These are phyloP conservation scores for Cyclaneusma minus DNA, from an alignment of 2,329 filamentous ascomycete genomes.

Conservation along the genomic window DNA sequence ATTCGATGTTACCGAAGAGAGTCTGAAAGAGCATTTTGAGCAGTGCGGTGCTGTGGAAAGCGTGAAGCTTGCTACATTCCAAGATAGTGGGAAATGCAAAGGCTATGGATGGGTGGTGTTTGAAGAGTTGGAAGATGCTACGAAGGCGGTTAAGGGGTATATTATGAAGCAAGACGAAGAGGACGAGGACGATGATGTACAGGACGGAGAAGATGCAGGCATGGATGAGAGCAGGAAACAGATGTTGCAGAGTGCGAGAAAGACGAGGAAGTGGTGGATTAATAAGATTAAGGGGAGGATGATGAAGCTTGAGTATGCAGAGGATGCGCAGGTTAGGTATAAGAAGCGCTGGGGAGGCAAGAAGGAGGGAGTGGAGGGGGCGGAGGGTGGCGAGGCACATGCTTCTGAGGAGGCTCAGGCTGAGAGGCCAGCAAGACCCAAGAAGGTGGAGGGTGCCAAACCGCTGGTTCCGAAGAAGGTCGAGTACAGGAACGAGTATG, in stretches of 20 bases:
- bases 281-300: constrained; percentile 68
- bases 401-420: constrained; percentile 14
- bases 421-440: constrained; percentile 24
- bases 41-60: constrained; percentile 73
- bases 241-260: constrained; percentile 44
- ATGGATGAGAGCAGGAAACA: constrained; percentile 28
- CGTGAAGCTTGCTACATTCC: constrained; percentile 84
- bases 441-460: constrained; percentile 25
- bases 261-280: constrained; percentile 64
- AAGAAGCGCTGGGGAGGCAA: constrained; percentile 88
- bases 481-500: constrained; percentile 28
- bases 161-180: constrained; percentile 47
- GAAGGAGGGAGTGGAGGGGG: constrained; percentile 44
- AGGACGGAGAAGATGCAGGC: constrained; percentile 19
- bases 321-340: constrained; percentile 78
- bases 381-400: constrained; percentile 7
- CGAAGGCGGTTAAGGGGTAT: constrained; percentile 67
- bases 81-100: constrained; percentile 95
- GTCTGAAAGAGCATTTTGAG: constrained; percentile 64
- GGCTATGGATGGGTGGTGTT: constrained; percentile 95
- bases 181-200: constrained; percentile 14
- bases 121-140: constrained; percentile 58
- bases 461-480: constrained; percentile 26
- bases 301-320: constrained; percentile 82
- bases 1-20: constrained; percentile 69